A percentile compares a stretch with the other conserved stretches of the same genome.
Evolutionary conservation across 2,329 filamentous ascomycete species (phyloP).

Genomic region (Clonostachys rhizophaga): DNA sequence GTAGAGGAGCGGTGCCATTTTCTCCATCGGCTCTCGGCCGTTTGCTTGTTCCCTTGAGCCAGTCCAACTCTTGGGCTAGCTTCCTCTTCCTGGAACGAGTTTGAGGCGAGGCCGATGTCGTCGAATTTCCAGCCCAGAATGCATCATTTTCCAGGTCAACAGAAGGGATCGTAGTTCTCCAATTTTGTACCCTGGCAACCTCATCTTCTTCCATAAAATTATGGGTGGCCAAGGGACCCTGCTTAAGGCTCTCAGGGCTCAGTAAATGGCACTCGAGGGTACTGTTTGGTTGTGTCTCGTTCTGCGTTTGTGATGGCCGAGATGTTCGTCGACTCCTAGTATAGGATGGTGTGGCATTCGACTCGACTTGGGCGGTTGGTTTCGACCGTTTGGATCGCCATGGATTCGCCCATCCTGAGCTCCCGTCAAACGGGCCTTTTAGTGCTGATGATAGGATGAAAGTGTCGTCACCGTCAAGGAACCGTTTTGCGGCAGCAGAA

Average conservation of each 20-base stretch:
- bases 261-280: conserved; percentile 6
- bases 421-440: conserved; percentile 54
- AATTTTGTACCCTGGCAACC: background rate
- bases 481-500: conserved; percentile 54
- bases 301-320: too few species aligned
- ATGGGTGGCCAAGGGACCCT: conserved; percentile 5
- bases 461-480: conserved; percentile 49
- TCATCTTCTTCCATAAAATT: conserved; percentile 6
- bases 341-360: too few species aligned
- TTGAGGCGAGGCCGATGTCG: background rate
- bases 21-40: too few species aligned
- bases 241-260: conserved; percentile 12
- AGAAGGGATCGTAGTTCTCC: background rate
- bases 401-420: conserved; percentile 46
- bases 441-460: conserved; percentile 56
- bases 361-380: too few species aligned
- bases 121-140: background rate
- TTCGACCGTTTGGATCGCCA: conserved; percentile 23
- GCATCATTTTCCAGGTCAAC: background rate
- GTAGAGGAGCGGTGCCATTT: too few species aligned
- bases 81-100: background rate
- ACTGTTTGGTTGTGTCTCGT: background rate
- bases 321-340: too few species aligned
- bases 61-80: background rate
- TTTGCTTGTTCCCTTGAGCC: background rate